Conservation (phyloP, 305 asterid genomes). For the Plantago coronopus region DNA sequence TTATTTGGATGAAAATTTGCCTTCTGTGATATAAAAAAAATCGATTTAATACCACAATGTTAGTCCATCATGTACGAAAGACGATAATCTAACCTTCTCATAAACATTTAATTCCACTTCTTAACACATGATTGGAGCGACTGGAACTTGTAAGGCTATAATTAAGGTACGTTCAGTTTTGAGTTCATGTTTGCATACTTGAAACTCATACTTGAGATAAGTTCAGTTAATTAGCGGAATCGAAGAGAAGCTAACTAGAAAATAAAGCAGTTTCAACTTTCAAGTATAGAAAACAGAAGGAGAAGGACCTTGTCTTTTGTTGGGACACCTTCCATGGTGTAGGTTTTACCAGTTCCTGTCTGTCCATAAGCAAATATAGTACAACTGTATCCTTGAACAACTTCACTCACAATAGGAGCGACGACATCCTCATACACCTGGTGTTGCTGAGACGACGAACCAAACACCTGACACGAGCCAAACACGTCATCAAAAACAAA, state of each 20-base stretch:
- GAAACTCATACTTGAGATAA: no score
- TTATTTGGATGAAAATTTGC: conserved; percentile 62
- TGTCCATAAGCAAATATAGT: conserved; percentile 60
- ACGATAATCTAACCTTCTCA: no score
- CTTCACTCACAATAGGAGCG: conserved; percentile 40
- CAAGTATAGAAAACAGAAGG: not conserved
- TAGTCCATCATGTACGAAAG: no score
- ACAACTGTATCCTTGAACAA: conserved; percentile 52
- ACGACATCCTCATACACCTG: conserved; percentile 45
- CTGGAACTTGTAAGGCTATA: no score
- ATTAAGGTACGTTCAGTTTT: no score
- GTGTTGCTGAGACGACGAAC: conserved; percentile 42
- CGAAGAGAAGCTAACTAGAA: no score
- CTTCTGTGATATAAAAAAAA: conserved; percentile 45
- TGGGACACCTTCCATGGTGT: conserved; percentile 63
- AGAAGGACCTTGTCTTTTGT: conserved; percentile 46
- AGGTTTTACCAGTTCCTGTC: conserved; percentile 61
- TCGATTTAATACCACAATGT: no score
- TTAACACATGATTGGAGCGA: no score
- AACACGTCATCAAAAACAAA: no score
- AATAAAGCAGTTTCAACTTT: not conserved
- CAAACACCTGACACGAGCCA: conserved; percentile 43
- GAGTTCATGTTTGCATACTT: no score
- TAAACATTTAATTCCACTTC: no score
- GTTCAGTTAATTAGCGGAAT: no score